phyloP scores from a whole-genome alignment of 805 yeast species.

The Kuraishia hungarica region DNA sequence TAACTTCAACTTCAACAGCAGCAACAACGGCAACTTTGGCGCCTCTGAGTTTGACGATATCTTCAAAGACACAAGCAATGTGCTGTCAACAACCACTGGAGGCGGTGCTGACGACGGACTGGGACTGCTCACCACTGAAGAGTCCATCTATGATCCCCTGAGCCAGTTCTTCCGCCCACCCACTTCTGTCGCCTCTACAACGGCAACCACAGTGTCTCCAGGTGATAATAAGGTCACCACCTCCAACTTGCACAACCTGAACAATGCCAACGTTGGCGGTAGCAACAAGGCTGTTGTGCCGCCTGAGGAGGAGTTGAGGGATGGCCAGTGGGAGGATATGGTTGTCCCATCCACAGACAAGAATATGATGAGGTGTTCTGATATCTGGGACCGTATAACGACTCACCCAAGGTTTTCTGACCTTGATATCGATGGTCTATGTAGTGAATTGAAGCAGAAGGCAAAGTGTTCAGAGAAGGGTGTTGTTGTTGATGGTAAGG shows the following conservation, averaged over 20 bases:
- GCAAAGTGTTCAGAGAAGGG: slow-evolving; percentile 95
- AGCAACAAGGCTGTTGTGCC: slow-evolving; percentile 8
- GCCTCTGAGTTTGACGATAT: neutral
- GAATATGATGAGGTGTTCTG: slow-evolving; percentile 67
- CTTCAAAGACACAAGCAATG: slow-evolving; percentile 1
- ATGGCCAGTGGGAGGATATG: slow-evolving; percentile 27
- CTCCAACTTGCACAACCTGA: slow-evolving; percentile 12
- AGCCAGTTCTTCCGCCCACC: slow-evolving; percentile 10
- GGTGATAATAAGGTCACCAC: slow-evolving; percentile 8
- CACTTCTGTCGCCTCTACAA: neutral
- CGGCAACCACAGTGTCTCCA: neutral
- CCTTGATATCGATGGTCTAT: slow-evolving; percentile 88
- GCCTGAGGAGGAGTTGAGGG: slow-evolving; percentile 8
- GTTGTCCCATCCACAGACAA: slow-evolving; percentile 66
- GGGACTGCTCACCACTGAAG: slow-evolving; percentile 43
- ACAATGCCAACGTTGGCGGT: slow-evolving; percentile 7
- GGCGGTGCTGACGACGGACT: slow-evolving; percentile 23
- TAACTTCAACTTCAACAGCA: neutral
- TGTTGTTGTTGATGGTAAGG: slow-evolving; percentile 75
- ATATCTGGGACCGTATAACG: slow-evolving; percentile 94
- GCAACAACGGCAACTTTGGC: neutral
- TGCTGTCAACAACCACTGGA: slow-evolving; percentile 4
- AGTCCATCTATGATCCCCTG: slow-evolving; percentile 48
- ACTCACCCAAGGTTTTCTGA: slow-evolving; percentile 91
- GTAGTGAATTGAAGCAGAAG: slow-evolving; percentile 80